A percentile compares a stretch with the other conserved stretches of the same genome.
Conservation (phyloP, 2,329 filamentous ascomycete species). For the Hymenoscyphus albidus region DNA sequence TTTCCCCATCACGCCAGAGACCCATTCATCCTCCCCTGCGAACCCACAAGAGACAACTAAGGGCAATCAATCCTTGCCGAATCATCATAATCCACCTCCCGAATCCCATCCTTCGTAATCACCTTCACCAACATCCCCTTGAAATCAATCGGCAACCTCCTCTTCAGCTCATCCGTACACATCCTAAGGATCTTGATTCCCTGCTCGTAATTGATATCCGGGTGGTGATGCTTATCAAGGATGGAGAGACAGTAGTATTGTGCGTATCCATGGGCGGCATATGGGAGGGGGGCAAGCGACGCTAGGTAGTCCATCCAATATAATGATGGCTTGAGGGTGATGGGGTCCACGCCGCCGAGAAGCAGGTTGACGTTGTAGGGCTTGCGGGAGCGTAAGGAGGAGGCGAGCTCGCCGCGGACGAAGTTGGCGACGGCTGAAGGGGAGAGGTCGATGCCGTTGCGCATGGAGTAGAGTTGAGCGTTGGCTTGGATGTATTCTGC, state of each 20-base stretch:
- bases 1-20: conserved; percentile 11
- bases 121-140: conserved; percentile 95
- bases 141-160: conserved; percentile 96
- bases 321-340: conserved; percentile 83
- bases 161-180: conserved; percentile 96
- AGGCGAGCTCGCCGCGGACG: conserved; percentile 88
- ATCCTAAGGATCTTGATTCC: conserved; percentile 89
- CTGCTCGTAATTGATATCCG: conserved; percentile 83
- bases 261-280: conserved; percentile 96
- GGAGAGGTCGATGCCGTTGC: conserved; percentile 88
- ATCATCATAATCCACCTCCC: conserved; percentile 81
- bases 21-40: neutral
- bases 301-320: conserved; percentile 99
- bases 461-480: conserved; percentile 96
- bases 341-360: conserved; percentile 88
- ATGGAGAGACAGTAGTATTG: conserved; percentile 99
- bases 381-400: conserved; percentile 83
- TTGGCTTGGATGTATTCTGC: conserved; percentile 99
- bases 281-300: conserved; percentile 80
- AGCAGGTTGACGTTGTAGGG: conserved; percentile 97
- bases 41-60: conserved; percentile 13
- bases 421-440: conserved; percentile 88
- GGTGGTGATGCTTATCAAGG: conserved; percentile 97
- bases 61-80: conserved; percentile 37
- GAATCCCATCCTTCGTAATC: conserved; percentile 88